These are phyloP conservation scores for Kondoa malvinella DNA, from an alignment of 768 basidiomycete genomes.

Conservation along the genomic window DNA sequence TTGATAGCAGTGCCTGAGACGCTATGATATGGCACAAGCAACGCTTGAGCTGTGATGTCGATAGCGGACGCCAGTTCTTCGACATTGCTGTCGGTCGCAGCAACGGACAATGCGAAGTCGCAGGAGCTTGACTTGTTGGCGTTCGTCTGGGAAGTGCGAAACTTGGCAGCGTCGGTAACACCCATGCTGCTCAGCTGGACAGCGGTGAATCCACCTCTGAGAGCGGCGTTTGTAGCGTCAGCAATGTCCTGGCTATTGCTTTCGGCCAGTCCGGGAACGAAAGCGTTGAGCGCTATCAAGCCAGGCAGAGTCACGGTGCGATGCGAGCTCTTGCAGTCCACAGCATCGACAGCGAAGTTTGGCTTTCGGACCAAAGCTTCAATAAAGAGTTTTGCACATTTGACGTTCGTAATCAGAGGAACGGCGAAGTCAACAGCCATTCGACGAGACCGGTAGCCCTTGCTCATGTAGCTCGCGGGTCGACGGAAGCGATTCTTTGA, in stretches of 20 bases:
- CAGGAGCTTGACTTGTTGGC: conserved; percentile 63
- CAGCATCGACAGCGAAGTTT: conserved; percentile 70
- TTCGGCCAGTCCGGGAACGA: conserved; percentile 54
- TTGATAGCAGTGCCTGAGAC: neutral
- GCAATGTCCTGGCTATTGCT: conserved; percentile 45
- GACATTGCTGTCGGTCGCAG: conserved; percentile 54
- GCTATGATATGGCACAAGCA: neutral
- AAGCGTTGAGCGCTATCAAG: conserved; percentile 70
- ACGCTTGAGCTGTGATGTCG: conserved; percentile 36
- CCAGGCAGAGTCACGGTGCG: conserved; percentile 79
- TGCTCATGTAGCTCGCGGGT: conserved; percentile 89
- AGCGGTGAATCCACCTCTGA: conserved; percentile 80
- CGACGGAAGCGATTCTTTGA: conserved; percentile 95
- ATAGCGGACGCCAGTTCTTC: conserved; percentile 50
- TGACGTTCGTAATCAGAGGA: conserved; percentile 93
- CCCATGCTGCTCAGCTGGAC: conserved; percentile 61
- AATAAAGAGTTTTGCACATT: conserved; percentile 88
- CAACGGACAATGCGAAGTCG: conserved; percentile 69
- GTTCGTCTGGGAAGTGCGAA: conserved; percentile 48
- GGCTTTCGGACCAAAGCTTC: conserved; percentile 80
- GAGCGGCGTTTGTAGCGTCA: conserved; percentile 57
- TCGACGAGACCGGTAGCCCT: conserved; percentile 87
- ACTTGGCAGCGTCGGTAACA: conserved; percentile 29
- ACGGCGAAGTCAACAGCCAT: conserved; percentile 99
- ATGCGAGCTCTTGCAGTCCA: conserved; percentile 91